Base-by-base conservation (phyloP, 441 rosid species). In the Erodium trifolium region DNA sequence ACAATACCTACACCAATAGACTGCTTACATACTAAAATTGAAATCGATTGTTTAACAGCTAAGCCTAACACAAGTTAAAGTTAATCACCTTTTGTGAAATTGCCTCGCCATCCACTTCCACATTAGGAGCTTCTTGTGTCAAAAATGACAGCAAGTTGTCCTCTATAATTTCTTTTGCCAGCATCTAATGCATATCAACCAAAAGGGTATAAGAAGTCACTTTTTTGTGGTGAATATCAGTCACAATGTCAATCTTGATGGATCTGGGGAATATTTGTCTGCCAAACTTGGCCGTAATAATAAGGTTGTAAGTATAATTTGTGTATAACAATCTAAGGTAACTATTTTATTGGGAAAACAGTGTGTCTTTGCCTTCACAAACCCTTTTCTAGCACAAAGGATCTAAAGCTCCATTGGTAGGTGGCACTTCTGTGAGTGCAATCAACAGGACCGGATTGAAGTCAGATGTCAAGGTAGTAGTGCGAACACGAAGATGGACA, bases 121-220 rank as follows among this genome's bases (percentile, higher is more conserved):
- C 75, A 66, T 78, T 78, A 69, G 85, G 80, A 72, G 71, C 78
- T 76, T 89, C 95, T 78, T 66, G 85, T 11, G 96, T 87, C 71
- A 93, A 78, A 84, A 84, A 88, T 66, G 90, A 72, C 72, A 93
- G 89, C 84, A 91, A 73, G 81, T 86, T 86, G 74, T 91, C 92
- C 82, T 93, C 92, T 70, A 91, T 72, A 68, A 93, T 89, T 80
- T 87, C 94, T 83, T 86, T 88, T 77, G 97, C 97, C 37, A 93
- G 93, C 95, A 93, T 91, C 97, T 89, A 75, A 68, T 60, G 76
- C 65, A 71, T 70, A 68, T 70, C 72, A 75, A 29, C 65, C 76
- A 74, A 67, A 65, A 65, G 12, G 9, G 67, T 16, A 57, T 27
- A 73, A 23, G 72, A 31, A 60, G 18, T 70, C 70, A 51, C n/a